phyloP scores from a whole-genome alignment of 352 stramenopile species.

The Pythium oligandrum region DNA sequence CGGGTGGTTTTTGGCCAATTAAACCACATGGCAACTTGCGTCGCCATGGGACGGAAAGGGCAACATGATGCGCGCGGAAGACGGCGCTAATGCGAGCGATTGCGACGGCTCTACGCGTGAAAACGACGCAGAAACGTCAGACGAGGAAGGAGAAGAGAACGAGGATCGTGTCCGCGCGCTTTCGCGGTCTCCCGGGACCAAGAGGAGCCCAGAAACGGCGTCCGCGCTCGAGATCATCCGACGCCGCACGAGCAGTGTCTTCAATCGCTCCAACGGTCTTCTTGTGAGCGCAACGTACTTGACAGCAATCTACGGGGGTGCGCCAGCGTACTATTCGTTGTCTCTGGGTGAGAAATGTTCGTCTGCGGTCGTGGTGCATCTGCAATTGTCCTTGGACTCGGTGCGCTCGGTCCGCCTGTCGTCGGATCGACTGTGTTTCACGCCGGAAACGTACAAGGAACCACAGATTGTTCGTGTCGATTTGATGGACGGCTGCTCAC shows the following conservation, averaged over 20 bases:
- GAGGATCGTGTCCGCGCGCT: no score
- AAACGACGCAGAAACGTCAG: no score
- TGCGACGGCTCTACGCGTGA: no score
- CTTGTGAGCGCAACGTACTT: conserved; percentile 48
- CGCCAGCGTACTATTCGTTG: conserved; percentile 53
- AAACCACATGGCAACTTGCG: no score
- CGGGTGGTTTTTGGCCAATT: no score
- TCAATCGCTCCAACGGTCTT: conserved; percentile 19
- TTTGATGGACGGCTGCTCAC: conserved; percentile 34
- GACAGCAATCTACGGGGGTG: conserved; percentile 47
- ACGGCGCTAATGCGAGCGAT: no score
- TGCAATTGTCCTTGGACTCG: conserved; percentile 48
- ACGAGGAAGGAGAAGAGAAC: no score
- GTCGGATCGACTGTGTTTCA: conserved; percentile 69
- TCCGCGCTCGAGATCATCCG: not conserved
- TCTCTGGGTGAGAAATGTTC: conserved; percentile 47
- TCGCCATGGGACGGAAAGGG: no score
- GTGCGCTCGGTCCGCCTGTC: conserved; percentile 39
- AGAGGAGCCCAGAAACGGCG: no score
- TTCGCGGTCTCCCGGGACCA: no score
- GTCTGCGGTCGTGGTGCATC: conserved; percentile 65
- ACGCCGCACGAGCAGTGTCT: conserved; percentile 14
- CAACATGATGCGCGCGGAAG: no score
- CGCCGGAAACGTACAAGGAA: conserved; percentile 42
- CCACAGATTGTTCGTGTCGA: conserved; percentile 67